These are phyloP conservation scores for Auricularia heimuer DNA, from an alignment of 768 basidiomycete genomes.

Conservation along the genomic window DNA sequence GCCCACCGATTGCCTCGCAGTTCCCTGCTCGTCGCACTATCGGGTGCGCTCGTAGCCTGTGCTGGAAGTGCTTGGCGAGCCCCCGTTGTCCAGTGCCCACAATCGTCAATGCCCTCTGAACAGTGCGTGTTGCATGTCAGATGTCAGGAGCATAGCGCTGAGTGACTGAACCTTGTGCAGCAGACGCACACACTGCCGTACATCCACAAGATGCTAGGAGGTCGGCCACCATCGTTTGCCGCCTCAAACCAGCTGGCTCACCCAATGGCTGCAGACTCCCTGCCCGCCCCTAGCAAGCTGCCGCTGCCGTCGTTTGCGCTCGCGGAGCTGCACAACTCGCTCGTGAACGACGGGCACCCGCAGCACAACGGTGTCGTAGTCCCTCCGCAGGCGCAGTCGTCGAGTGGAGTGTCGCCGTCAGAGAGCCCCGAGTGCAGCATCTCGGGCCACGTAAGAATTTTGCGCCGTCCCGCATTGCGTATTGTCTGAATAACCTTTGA, in stretches of 20 bases:
- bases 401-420: neutral
- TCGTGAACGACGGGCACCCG: neutral
- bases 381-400: neutral
- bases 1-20: too few species aligned
- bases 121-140: neutral
- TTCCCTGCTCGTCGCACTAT: too few species aligned
- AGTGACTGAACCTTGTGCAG: neutral
- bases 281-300: too few species aligned
- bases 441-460: neutral
- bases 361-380: neutral
- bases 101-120: neutral
- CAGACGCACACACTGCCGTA: slow-evolving; percentile 5
- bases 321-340: neutral
- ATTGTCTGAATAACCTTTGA: neutral
- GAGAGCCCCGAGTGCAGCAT: neutral
- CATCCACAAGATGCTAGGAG: slow-evolving; percentile 8
- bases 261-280: neutral
- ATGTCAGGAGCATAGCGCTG: too few species aligned
- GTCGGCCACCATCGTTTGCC: neutral
- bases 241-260: neutral
- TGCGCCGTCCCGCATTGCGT: neutral
- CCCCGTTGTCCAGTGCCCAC: neutral
- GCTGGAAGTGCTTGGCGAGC: neutral
- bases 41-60: too few species aligned
- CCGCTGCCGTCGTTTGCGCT: slow-evolving; percentile 4